Evolutionary conservation across 2,329 filamentous ascomycete species (phyloP).

Genomic region (Piedraia hortae): DNA sequence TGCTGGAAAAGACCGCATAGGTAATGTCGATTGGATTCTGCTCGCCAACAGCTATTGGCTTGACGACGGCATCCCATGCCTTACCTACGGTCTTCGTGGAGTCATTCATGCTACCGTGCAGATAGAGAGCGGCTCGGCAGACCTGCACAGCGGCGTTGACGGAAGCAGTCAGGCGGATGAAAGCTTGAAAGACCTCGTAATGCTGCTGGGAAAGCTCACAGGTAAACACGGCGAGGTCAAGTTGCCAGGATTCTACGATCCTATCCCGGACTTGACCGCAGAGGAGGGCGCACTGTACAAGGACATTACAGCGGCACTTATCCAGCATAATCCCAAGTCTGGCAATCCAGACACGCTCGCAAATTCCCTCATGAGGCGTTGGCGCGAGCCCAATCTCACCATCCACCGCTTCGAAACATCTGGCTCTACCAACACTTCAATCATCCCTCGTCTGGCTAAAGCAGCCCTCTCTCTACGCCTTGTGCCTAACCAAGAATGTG

Average conservation of each 20-base stretch:
- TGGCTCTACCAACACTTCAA: conserved; percentile 60
- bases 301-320: conserved; percentile 53
- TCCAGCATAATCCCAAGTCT: conserved; percentile 40
- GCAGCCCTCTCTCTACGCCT: conserved; percentile 73
- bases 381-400: conserved; percentile 84
- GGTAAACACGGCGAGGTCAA: conserved; percentile 54
- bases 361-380: conserved; percentile 65
- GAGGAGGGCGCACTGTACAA: conserved; percentile 60
- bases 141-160: conserved; percentile 90
- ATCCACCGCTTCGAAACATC: conserved; percentile 84
- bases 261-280: conserved; percentile 44
- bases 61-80: conserved; percentile 77
- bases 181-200: conserved; percentile 69
- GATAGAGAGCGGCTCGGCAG: conserved; percentile 60
- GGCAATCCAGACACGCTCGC: conserved; percentile 43
- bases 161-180: conserved; percentile 77
- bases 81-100: conserved; percentile 81
- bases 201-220: conserved; percentile 56
- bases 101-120: conserved; percentile 82
- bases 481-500: conserved; percentile 75
- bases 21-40: conserved; percentile 76
- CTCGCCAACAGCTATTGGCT: conserved; percentile 97
- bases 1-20: conserved; percentile 59
- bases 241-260: conserved; percentile 72
- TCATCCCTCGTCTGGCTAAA: conserved; percentile 73